These are phyloP conservation scores for Syzygium jambos DNA, from an alignment of 345 rosid species.

Conservation along the genomic window DNA sequence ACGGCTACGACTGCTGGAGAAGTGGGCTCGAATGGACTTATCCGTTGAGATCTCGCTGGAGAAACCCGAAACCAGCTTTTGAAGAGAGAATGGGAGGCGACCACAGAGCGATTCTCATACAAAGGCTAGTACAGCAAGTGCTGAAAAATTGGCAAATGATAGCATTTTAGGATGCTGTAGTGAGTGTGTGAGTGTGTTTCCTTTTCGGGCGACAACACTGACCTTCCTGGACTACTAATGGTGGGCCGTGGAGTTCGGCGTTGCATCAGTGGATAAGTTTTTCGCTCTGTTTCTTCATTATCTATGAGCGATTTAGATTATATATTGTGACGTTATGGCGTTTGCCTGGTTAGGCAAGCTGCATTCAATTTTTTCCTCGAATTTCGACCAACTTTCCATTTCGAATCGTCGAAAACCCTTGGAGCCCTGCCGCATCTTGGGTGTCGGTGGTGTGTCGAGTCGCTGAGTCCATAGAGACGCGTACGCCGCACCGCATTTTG, in stretches of 20 bases:
- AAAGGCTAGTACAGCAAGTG: not conserved
- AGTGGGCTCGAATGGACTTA: not conserved
- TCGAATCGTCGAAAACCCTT: not conserved
- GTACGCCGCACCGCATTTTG: not conserved
- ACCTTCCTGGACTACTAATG: not conserved
- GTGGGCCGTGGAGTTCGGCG: not conserved
- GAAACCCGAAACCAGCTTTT: not conserved
- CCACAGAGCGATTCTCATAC: not conserved
- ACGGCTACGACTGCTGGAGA: fast-evolving
- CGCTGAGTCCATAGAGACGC: not conserved
- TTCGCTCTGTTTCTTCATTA: not conserved
- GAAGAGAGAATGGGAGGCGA: not conserved
- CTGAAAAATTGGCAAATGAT: not conserved
- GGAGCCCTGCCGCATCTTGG: not conserved
- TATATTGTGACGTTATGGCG: not conserved
- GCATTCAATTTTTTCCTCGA: not conserved
- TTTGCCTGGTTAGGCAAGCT: not conserved
- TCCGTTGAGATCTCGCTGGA: not conserved
- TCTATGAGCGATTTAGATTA: not conserved
- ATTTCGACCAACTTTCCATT: not conserved
- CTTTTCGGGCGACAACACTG: not conserved
- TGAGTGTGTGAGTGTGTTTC: not conserved
- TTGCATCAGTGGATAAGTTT: not conserved
- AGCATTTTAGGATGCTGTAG: not conserved
- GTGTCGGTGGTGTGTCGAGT: not conserved